These are phyloP conservation scores for Lachancea sp. DNA, from an alignment of 805 yeast species.

Conservation along the genomic window DNA sequence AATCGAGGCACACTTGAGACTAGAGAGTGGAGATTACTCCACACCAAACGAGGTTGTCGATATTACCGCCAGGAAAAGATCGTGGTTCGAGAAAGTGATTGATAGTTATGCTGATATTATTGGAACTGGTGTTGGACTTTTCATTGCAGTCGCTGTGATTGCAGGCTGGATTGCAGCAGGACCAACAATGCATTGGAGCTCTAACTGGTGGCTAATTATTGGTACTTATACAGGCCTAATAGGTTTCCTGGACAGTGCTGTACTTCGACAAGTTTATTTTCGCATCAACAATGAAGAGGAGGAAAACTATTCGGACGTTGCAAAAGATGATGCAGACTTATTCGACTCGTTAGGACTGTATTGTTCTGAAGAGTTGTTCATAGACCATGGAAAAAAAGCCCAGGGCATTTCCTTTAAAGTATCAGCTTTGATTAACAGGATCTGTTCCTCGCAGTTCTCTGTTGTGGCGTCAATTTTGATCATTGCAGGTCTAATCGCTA, in stretches of 20 bases:
- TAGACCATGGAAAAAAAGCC: background rate
- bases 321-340: conserved; percentile 31
- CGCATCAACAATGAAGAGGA: conserved; percentile 26
- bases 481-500: conserved; percentile 29
- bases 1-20: conserved; percentile 27
- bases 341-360: conserved; percentile 26
- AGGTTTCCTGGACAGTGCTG: conserved; percentile 40
- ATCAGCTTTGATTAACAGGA: conserved; percentile 23
- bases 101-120: conserved; percentile 38
- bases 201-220: conserved; percentile 42
- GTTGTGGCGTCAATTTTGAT: conserved; percentile 28
- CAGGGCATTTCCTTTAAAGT: conserved; percentile 18
- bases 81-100: conserved; percentile 23
- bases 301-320: conserved; percentile 24
- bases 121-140: conserved; percentile 39
- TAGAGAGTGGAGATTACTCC: conserved; percentile 16
- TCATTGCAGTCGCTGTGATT: conserved; percentile 32
- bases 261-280: conserved; percentile 35
- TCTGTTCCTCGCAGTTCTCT: conserved; percentile 33
- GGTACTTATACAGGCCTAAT: conserved; percentile 43
- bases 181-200: conserved; percentile 32
- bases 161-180: conserved; percentile 37
- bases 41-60: conserved; percentile 25
- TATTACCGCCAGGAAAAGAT: conserved; percentile 16
- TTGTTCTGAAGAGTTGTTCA: conserved; percentile 20